A percentile compares a stretch with the other conserved stretches of the same genome.
Conservation (phyloP, 2,329 filamentous ascomycete genomes). For the Ascochyta clinopodiicola region DNA sequence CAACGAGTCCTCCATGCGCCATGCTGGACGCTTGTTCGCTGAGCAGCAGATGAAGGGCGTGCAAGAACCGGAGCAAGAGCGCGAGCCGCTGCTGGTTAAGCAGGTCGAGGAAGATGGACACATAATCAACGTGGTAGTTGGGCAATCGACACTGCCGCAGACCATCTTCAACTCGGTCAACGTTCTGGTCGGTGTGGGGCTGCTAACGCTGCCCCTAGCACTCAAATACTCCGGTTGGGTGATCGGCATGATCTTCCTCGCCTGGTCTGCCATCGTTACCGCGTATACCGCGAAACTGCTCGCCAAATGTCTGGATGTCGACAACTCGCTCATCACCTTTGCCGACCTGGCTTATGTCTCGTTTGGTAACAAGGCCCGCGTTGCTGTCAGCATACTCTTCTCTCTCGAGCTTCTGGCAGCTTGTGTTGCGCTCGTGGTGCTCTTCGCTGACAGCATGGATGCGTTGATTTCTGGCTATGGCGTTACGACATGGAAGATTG, state of each 20-base stretch:
- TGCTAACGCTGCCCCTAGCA: slow-evolving; percentile 87
- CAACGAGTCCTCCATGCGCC: slow-evolving; percentile 63
- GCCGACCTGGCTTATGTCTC: slow-evolving; percentile 92
- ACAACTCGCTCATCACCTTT: slow-evolving; percentile 87
- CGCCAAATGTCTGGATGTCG: slow-evolving; percentile 86
- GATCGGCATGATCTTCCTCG: slow-evolving; percentile 76
- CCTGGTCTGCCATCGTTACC: slow-evolving; percentile 76
- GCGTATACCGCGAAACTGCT: slow-evolving; percentile 85
- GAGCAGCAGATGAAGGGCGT: slow-evolving; percentile 55
- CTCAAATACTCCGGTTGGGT: slow-evolving; percentile 90
- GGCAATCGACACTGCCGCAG: slow-evolving; percentile 93
- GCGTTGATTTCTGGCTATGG: slow-evolving; percentile 76
- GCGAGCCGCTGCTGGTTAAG: slow-evolving; percentile 83
- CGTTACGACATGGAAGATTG: slow-evolving; percentile 79
- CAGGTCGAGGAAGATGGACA: slow-evolving; percentile 86
- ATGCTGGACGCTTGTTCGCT: slow-evolving; percentile 60
- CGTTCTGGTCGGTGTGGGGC: slow-evolving; percentile 85
- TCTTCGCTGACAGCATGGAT: slow-evolving; percentile 93
- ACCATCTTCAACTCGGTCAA: slow-evolving; percentile 97
- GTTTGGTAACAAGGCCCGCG: slow-evolving; percentile 80
- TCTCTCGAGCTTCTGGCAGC: slow-evolving; percentile 85
- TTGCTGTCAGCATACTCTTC: slow-evolving; percentile 85
- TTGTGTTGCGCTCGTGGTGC: slow-evolving; percentile 85
- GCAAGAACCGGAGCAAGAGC: slow-evolving; percentile 53
- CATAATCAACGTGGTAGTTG: slow-evolving; percentile 82